Conservation (phyloP, 2,329 filamentous ascomycete genomes). For the Neonectria ditissima region DNA sequence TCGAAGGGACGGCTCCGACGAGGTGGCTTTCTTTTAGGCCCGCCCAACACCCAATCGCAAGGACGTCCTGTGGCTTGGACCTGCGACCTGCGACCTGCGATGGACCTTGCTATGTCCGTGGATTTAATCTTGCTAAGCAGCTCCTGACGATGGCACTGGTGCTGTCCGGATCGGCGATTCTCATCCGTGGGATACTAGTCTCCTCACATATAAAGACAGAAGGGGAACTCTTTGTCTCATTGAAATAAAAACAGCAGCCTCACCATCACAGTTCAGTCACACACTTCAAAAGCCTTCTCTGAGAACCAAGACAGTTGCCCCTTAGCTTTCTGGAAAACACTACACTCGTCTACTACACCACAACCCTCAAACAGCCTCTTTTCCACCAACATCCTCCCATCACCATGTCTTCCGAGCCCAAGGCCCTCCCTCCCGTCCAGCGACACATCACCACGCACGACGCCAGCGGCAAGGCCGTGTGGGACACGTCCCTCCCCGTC, state of each 20-base stretch:
- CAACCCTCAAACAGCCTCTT: background rate
- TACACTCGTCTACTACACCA: background rate
- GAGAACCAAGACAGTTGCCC: background rate
- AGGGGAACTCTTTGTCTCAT: background rate
- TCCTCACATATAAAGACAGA: conserved; percentile 10
- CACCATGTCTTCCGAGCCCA: conserved; percentile 30
- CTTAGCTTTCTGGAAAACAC: background rate
- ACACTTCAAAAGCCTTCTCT: background rate
- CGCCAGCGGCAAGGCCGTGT: conserved; percentile 33
- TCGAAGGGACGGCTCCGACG: background rate
- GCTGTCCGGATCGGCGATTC: background rate
- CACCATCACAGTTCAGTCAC: background rate
- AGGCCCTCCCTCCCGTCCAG: conserved; percentile 32
- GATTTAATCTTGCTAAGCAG: background rate
- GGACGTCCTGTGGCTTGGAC: background rate
- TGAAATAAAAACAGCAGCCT: background rate
- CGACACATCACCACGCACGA: conserved; percentile 41
- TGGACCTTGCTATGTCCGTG: background rate
- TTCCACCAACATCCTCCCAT: background rate
- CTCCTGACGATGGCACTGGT: background rate
- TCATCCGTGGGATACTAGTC: background rate
- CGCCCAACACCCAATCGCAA: background rate
- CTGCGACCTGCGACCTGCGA: no score
- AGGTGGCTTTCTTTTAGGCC: background rate
- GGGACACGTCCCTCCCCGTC: conserved; percentile 32